Percentiles rank a stretch among this genome's conserved stretches.
Conservation (phyloP, 495 filamentous ascomycete species). For the Antarctomyces pellizariae region DNA sequence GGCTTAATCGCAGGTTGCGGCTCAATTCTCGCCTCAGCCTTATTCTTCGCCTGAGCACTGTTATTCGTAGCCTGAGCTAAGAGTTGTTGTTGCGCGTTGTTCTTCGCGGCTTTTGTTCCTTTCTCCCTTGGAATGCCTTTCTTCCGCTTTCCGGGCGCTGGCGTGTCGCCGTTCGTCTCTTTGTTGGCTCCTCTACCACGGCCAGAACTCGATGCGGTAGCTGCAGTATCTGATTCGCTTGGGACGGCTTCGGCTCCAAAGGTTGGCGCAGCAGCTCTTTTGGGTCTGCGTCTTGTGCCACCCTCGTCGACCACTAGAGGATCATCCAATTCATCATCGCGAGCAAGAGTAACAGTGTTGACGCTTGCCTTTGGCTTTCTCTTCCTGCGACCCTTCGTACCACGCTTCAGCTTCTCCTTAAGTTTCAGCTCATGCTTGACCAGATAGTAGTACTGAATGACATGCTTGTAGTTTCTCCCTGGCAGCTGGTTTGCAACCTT, state of each 20-base stretch:
- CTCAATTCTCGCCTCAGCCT: too few relatives aligned
- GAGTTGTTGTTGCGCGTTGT: too few relatives aligned
- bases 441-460: slow-evolving; percentile 88
- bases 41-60: too few relatives aligned
- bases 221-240: slow-evolving; percentile 30
- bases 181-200: too few relatives aligned
- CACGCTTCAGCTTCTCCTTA: slow-evolving; percentile 59
- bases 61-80: too few relatives aligned
- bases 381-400: slow-evolving; percentile 37
- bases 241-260: slow-evolving; percentile 22
- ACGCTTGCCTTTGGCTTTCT: slow-evolving; percentile 50
- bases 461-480: slow-evolving; percentile 55
- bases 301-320: slow-evolving; percentile 23
- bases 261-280: slow-evolving; percentile 29
- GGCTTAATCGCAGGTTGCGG: too few relatives aligned
- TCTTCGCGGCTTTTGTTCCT: too few relatives aligned
- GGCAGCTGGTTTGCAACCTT: slow-evolving; percentile 57
- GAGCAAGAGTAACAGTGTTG: slow-evolving; percentile 45
- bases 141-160: too few relatives aligned
- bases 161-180: too few relatives aligned
- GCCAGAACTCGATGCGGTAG: slow-evolving; percentile 14
- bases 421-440: slow-evolving; percentile 75
- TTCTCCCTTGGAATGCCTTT: too few relatives aligned
- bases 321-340: slow-evolving; percentile 30
- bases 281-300: slow-evolving; percentile 24